Conservation (phyloP, 2,329 filamentous ascomycete genomes). For the Gaeumannomyces sp. region DNA sequence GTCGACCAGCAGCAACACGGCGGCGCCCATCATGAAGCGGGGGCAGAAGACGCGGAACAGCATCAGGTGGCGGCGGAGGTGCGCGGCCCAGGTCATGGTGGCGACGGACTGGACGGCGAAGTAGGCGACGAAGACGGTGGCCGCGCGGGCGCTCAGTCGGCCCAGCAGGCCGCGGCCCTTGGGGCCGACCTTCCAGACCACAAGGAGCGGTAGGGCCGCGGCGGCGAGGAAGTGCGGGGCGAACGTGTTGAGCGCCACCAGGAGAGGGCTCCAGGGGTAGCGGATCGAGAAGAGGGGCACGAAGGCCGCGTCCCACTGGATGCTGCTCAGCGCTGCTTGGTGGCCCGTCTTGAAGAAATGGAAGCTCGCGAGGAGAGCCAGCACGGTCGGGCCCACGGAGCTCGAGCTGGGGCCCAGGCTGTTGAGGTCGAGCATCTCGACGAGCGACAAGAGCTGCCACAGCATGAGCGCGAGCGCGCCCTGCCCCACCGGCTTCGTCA, state of each 20-base stretch:
- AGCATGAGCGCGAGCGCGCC: constrained; percentile 75
- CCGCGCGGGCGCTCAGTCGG: constrained; percentile 56
- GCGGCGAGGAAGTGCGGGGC: constrained; percentile 81
- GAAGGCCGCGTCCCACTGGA: constrained; percentile 96
- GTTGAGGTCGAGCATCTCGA: constrained; percentile 58
- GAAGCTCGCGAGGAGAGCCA: constrained; percentile 85
- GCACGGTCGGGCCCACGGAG: constrained; percentile 76
- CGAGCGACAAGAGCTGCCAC: constrained; percentile 82
- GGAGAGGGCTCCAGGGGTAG: constrained; percentile 84
- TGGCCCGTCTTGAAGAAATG: constrained; percentile 98
- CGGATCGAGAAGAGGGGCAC: constrained; percentile 75
- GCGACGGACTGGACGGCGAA: constrained; percentile 78
- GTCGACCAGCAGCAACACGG: constrained; percentile 70
- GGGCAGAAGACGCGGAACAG: constrained; percentile 91
- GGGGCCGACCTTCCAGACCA: constrained; percentile 83
- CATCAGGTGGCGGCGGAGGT: constrained; percentile 89
- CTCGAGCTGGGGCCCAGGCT: constrained; percentile 48
- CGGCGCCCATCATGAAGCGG: constrained; percentile 76
- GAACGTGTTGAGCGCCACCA: constrained; percentile 81
- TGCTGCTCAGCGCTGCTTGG: constrained; percentile 77
- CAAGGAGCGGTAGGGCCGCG: constrained; percentile 70
- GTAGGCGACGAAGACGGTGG: constrained; percentile 72
- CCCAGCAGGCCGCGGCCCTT: constrained; percentile 65
- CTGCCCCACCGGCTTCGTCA: constrained; percentile 92
- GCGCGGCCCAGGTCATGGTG: constrained; percentile 85